phyloP scores from a whole-genome alignment of 1,284 basidiomycete species.

The Singerocomus inundabilis region DNA sequence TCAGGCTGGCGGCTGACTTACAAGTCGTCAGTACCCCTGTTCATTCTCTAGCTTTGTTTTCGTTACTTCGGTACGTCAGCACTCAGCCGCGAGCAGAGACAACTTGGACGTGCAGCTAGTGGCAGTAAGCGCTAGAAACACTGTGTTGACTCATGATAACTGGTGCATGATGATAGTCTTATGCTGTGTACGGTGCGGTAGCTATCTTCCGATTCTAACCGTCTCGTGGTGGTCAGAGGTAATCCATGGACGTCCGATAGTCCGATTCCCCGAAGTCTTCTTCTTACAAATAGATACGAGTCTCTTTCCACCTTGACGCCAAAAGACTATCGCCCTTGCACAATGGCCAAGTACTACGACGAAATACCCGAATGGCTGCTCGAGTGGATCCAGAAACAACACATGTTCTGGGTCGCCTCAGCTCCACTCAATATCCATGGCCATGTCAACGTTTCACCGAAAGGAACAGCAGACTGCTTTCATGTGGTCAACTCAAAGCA shows the following conservation, averaged over 20 bases:
- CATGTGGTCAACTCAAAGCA: conserved; percentile 42
- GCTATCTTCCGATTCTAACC: no score
- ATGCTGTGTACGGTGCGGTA: no score
- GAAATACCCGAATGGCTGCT: conserved; percentile 44
- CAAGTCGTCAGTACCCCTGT: no score
- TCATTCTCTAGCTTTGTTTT: no score
- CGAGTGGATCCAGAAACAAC: conserved; percentile 49
- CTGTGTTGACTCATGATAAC: no score
- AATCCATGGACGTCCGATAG: background rate
- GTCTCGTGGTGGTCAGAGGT: background rate
- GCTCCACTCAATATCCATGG: conserved; percentile 47
- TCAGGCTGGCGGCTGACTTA: no score
- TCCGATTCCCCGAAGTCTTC: background rate
- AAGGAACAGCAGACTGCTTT: conserved; percentile 48
- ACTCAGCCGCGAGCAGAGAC: no score
- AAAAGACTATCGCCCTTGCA: background rate
- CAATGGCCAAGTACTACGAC: conserved; percentile 49
- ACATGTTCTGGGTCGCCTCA: conserved; percentile 56
- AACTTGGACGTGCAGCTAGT: no score
- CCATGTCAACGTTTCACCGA: conserved; percentile 56
- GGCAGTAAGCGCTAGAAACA: no score
- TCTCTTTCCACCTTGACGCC: background rate
- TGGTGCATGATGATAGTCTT: no score
- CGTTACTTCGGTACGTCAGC: no score
- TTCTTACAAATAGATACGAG: background rate